Evolutionary conservation across 306 rosid genomes (phyloP).

Genomic region (Oxytropis ochrocephala): DNA sequence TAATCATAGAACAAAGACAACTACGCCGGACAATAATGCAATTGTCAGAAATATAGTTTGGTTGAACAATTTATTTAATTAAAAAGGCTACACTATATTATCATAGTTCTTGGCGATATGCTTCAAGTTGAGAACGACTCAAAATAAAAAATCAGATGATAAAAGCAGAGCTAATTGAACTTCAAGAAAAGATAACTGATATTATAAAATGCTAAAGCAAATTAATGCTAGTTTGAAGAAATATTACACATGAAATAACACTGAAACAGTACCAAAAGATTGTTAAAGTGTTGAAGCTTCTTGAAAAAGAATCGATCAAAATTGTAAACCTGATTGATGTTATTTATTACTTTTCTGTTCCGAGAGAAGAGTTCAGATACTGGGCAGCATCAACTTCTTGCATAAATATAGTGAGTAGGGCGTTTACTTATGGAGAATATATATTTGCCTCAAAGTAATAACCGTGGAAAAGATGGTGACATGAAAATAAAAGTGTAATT

Average conservation of each 20-base stretch:
- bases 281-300: neutral
- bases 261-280: neutral
- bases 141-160: neutral
- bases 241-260: constrained; percentile 1
- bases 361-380: neutral
- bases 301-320: neutral
- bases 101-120: neutral
- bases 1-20: constrained; percentile 11
- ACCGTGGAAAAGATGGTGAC: neutral
- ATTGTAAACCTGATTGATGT: neutral
- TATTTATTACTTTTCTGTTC: neutral
- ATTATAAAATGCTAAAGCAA: neutral
- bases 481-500: neutral
- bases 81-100: neutral
- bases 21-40: constrained; percentile 5
- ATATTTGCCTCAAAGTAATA: neutral
- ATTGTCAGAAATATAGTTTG: neutral
- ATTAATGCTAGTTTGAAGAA: neutral
- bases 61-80: neutral
- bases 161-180: neutral
- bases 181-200: neutral
- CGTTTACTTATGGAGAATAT: neutral
- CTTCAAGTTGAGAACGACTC: constrained; percentile 1
- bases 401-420: neutral
- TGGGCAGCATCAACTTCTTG: neutral